Percentiles rank a stretch among this genome's conserved stretches.
phyloP scores from a whole-genome alignment of 2,329 filamentous ascomycete species.

The Canariomyces notabilis region DNA sequence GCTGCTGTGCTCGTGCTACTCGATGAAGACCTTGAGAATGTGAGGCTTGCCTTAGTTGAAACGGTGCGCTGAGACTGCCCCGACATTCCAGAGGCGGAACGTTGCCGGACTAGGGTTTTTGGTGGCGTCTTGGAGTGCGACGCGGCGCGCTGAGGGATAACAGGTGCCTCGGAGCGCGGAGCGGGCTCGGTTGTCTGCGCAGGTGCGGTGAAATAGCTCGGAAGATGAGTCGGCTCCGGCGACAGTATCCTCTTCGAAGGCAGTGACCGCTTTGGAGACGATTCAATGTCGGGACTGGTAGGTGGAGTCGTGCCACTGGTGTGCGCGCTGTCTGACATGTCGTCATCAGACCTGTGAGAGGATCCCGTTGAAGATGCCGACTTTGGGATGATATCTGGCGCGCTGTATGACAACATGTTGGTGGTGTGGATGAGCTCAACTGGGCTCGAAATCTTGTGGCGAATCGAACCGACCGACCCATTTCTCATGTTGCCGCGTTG shows the following conservation, averaged over 20 bases:
- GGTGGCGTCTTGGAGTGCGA: constrained; percentile 85
- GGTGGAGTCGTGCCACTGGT: constrained; percentile 57
- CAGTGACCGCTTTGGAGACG: constrained; percentile 22
- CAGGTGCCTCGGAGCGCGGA: constrained; percentile 48
- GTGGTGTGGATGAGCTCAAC: constrained; percentile 87
- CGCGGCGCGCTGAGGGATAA: constrained; percentile 70
- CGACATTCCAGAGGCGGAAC: constrained; percentile 47
- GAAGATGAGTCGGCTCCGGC: constrained; percentile 61
- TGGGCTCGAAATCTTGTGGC: constrained; percentile 78
- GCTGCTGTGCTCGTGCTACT: constrained; percentile 44
- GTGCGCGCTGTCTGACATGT: constrained; percentile 60
- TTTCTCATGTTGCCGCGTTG: constrained; percentile 50
- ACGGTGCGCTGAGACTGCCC: constrained; percentile 48
- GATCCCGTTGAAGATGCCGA: constrained; percentile 43
- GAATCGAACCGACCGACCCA: constrained; percentile 43
- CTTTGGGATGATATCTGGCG: constrained; percentile 67
- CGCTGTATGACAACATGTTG: constrained; percentile 93
- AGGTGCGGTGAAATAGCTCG: constrained; percentile 59
- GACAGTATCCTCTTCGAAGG: constrained; percentile 42
- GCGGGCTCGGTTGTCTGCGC: constrained; percentile 39
- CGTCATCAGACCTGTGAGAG: constrained; percentile 59
- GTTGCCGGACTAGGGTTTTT: constrained; percentile 57
- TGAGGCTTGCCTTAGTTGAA: constrained; percentile 53
- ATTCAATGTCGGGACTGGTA: constrained; percentile 61
- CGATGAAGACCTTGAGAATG: constrained; percentile 53